Conservation (phyloP, 441 rosid species). For the Biscutella laevigata region DNA sequence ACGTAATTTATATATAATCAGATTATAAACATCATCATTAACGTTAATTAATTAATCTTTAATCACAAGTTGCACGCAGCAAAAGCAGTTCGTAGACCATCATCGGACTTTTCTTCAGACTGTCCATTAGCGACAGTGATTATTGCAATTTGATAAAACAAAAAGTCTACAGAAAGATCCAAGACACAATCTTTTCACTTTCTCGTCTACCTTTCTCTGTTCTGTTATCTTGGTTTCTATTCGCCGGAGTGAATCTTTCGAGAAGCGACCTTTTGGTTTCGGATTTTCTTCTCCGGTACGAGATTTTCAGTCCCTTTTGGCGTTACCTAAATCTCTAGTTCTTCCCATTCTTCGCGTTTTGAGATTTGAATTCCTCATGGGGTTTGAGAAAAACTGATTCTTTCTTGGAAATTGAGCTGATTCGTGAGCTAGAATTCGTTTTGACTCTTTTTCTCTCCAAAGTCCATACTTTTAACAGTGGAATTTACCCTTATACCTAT, state of each 20-base stretch:
- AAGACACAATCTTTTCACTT: slow-evolving; percentile 18
- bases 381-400: not conserved
- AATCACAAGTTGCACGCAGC: slow-evolving; percentile 15
- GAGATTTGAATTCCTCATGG: not conserved
- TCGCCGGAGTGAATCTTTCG: not conserved
- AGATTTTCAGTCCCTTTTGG: not conserved
- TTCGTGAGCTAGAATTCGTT: not conserved
- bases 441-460: slow-evolving; percentile 3
- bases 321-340: not conserved
- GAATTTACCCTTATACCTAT: not conserved
- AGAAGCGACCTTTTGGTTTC: not conserved
- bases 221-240: slow-evolving; percentile 8
- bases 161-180: not conserved
- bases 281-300: slow-evolving; percentile 15
- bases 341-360: not conserved
- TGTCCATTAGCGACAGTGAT: slow-evolving; percentile 18
- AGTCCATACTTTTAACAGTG: not conserved
- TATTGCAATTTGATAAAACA: slow-evolving; percentile 16
- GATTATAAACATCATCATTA: slow-evolving; percentile 6
- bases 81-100: slow-evolving; percentile 20
- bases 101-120: slow-evolving; percentile 10
- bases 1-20: not conserved
- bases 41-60: not conserved
- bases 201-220: not conserved
- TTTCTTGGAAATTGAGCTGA: not conserved